Conservation (phyloP, 495 filamentous ascomycete genomes). For the Sordaria brevicollis region DNA sequence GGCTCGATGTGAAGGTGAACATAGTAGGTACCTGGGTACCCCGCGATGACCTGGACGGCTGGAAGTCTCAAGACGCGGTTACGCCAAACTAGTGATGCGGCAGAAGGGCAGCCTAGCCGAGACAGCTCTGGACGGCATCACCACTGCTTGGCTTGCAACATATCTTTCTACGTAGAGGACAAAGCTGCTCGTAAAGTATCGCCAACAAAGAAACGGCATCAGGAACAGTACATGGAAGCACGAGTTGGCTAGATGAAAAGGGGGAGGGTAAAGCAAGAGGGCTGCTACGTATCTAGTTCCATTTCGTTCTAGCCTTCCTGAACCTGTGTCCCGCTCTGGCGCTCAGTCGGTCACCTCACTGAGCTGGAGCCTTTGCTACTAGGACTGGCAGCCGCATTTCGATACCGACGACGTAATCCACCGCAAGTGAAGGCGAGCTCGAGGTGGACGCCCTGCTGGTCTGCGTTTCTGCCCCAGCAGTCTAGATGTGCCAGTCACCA, state of each 20-base stretch:
- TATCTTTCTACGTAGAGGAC: background rate
- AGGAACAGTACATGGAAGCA: background rate
- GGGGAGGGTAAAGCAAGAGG: background rate
- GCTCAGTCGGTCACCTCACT: background rate
- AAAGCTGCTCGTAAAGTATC: background rate
- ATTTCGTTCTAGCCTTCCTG: background rate
- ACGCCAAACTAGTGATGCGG: background rate
- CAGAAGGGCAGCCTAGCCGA: background rate
- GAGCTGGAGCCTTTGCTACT: background rate
- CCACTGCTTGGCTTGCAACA: background rate
- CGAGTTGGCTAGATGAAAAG: background rate
- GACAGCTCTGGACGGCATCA: background rate
- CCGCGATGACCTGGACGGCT: background rate
- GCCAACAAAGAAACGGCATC: background rate
- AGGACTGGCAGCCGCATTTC: background rate
- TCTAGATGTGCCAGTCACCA: too few species aligned
- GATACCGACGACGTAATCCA: too few species aligned
- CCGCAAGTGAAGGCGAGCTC: too few species aligned
- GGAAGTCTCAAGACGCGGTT: background rate
- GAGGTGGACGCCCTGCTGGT: too few species aligned
- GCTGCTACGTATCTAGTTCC: too few species aligned
- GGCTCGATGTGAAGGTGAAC: background rate
- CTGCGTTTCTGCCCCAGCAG: too few species aligned
- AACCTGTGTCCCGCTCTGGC: background rate
- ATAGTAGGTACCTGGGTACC: too few species aligned